A percentile compares a stretch with the other conserved stretches of the same genome.
These are phyloP conservation scores for Ogataea trehaloabstinens DNA, from an alignment of 805 yeast species.

Conservation along the genomic window DNA sequence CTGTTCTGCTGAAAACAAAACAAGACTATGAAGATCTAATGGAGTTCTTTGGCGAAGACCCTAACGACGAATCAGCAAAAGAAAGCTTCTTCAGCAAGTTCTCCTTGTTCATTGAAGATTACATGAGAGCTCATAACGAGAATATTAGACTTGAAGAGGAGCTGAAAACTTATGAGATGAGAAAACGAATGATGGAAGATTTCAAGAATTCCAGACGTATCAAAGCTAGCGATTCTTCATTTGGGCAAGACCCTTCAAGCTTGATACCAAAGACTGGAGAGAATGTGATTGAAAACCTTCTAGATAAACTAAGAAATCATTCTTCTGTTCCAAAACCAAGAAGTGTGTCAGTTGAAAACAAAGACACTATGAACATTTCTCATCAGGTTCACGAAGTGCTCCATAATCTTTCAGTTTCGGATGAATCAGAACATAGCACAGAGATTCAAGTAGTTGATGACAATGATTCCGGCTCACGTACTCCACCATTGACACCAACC, in stretches of 20 bases:
- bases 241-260: background rate
- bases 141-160: conserved; percentile 70
- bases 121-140: conserved; percentile 62
- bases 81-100: conserved; percentile 64
- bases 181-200: conserved; percentile 54
- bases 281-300: conserved; percentile 21
- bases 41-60: conserved; percentile 73
- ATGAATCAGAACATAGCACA: no score
- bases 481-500: background rate
- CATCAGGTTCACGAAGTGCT: conserved; percentile 24
- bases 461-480: background rate
- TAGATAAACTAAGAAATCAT: conserved; percentile 21
- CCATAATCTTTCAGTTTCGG: background rate
- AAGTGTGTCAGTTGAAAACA: conserved; percentile 6
- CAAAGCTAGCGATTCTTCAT: conserved; percentile 3
- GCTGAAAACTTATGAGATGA: conserved; percentile 57
- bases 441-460: background rate
- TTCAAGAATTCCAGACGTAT: conserved; percentile 20
- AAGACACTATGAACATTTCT: conserved; percentile 16
- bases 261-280: background rate
- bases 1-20: conserved; percentile 50
- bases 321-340: conserved; percentile 3
- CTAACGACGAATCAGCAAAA: conserved; percentile 48
- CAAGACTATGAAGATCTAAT: conserved; percentile 55
- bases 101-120: conserved; percentile 56